Conservation (phyloP, 208 protist genomes). For the Tritrichomonas musculus region DNA sequence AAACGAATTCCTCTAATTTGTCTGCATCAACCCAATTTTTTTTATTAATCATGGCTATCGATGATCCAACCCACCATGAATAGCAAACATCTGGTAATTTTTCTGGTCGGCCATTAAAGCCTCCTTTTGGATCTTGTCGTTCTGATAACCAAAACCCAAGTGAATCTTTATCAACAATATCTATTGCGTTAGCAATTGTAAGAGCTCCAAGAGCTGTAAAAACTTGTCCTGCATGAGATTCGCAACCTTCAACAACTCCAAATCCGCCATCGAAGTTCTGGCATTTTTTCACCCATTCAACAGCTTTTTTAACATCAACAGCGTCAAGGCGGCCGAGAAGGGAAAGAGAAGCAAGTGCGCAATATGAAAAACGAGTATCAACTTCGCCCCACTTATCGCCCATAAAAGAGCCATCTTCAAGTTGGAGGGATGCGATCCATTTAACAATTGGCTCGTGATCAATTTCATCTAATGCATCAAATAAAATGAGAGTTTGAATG, state of each 20-base stretch:
- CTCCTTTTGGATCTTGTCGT: constrained; percentile 82
- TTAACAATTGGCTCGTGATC: constrained; percentile 46
- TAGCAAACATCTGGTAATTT: constrained; percentile 93
- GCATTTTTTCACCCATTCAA: constrained; percentile 66
- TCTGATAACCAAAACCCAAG: constrained; percentile 93
- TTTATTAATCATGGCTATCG: constrained; percentile 74
- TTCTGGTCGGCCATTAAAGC: constrained; percentile 96
- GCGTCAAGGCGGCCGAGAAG: constrained; percentile 67
- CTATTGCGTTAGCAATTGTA: constrained; percentile 68
- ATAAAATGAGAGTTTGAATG: constrained; percentile 65
- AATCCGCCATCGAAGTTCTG: constrained; percentile 97
- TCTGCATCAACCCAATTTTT: constrained; percentile 29
- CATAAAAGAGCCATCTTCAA: constrained; percentile 87
- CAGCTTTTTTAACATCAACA: constrained; percentile 71
- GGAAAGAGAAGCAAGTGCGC: constrained; percentile 77
- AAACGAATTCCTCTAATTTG: constrained; percentile 33
- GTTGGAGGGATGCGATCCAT: constrained; percentile 73
- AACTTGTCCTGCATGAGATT: constrained; percentile 91
- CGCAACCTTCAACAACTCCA: constrained; percentile 57
- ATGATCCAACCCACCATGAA: constrained; percentile 97
- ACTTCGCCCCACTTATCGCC: constrained; percentile 81
- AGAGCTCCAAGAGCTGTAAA: constrained; percentile 92
- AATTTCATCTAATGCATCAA: not conserved
- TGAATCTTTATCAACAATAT: constrained; percentile 72
- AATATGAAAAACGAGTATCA: constrained; percentile 48